phyloP scores from a whole-genome alignment of 257 asterid species.

The Salvia splendens region DNA sequence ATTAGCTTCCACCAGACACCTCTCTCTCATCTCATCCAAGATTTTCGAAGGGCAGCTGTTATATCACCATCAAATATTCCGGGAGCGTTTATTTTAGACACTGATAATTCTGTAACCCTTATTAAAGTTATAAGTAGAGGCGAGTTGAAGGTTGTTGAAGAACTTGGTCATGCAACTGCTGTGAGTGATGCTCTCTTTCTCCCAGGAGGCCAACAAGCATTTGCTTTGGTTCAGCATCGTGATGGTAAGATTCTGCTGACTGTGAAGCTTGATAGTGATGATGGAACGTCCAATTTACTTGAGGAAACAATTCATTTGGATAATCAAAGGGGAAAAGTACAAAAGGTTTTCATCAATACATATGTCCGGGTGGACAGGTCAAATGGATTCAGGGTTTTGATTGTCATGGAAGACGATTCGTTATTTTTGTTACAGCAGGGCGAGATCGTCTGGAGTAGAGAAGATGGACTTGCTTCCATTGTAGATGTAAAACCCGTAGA shows the following conservation, averaged over 20 bases:
- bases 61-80: conserved; percentile 70
- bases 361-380: conserved; percentile 85
- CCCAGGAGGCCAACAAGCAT: conserved; percentile 72
- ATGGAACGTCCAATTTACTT: conserved; percentile 59
- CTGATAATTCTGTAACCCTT: conserved; percentile 45
- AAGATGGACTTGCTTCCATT: conserved; percentile 94
- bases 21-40: conserved; percentile 60
- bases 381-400: conserved; percentile 89
- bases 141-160: conserved; percentile 51
- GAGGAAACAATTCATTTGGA: conserved; percentile 73
- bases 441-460: conserved; percentile 90
- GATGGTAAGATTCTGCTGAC: conserved; percentile 58
- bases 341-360: conserved; percentile 81
- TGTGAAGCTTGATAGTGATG: conserved; percentile 67
- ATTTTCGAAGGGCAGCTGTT: conserved; percentile 54
- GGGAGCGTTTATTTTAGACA: conserved; percentile 55
- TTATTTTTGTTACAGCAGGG: conserved; percentile 85
- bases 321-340: conserved; percentile 69
- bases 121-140: conserved; percentile 60
- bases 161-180: conserved; percentile 55
- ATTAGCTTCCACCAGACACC: conserved; percentile 61
- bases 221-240: conserved; percentile 64
- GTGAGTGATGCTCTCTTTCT: conserved; percentile 70
- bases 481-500: conserved; percentile 86
- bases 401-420: conserved; percentile 98